Evolutionary conservation across 78 protist genomes (phyloP).

Genomic region (Anaeramoeba flamelloides): DNA sequence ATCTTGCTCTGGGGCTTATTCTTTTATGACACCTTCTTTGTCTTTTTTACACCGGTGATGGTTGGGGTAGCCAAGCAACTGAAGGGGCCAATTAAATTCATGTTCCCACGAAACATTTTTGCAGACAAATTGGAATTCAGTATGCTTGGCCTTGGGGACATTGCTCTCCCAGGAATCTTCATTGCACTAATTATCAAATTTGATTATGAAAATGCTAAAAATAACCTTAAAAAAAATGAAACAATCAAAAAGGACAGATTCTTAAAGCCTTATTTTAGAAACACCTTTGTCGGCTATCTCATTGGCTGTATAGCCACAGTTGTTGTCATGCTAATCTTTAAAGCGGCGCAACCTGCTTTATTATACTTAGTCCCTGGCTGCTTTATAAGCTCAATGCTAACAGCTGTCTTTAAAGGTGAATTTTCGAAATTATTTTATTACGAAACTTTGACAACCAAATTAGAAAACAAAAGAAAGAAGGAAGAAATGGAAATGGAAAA

Average conservation of each 20-base stretch:
- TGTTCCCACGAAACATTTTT: constrained; percentile 51
- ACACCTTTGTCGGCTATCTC: constrained; percentile 35
- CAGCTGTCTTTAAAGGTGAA: constrained; percentile 14
- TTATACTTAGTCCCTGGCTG: constrained; percentile 59
- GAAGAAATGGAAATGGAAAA: no score
- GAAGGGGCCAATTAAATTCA: constrained; percentile 75
- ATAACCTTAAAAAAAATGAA: no score
- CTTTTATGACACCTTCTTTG: constrained; percentile 83
- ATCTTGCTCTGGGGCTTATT: constrained; percentile 32
- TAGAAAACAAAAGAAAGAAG: constrained; percentile 8
- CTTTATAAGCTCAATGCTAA: neutral
- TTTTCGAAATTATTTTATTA: neutral
- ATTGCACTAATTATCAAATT: neutral
- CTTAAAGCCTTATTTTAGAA: constrained; percentile 31
- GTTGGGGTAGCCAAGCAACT: constrained; percentile 71
- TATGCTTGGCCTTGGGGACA: constrained; percentile 88
- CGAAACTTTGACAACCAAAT: neutral
- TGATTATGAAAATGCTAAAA: neutral
- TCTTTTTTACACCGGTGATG: constrained; percentile 73
- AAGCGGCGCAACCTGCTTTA: constrained; percentile 81
- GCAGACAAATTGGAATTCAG: constrained; percentile 19
- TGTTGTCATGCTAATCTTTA: constrained; percentile 57
- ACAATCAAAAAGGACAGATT: no score
- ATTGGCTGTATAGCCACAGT: constrained; percentile 54
- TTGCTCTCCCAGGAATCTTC: constrained; percentile 67